Evolutionary conservation across 352 stramenopile genomes (phyloP).

Genomic region (Globisporangium camurandrum): DNA sequence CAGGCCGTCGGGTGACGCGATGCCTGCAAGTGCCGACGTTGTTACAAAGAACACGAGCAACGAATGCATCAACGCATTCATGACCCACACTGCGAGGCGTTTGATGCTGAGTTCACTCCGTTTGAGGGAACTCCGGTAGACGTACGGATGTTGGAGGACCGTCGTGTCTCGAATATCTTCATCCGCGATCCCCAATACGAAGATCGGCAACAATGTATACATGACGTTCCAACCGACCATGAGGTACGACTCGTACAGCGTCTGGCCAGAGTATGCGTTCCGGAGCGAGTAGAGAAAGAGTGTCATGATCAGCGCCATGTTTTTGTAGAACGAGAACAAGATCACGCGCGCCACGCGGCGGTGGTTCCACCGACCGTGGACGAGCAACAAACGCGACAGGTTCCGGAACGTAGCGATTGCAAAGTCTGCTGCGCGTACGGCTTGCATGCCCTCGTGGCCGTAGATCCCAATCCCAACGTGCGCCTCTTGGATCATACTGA

Average conservation of each 20-base stretch:
- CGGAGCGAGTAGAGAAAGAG: slow-evolving; percentile 83
- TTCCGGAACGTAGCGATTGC: slow-evolving; percentile 79
- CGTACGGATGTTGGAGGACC: slow-evolving; percentile 69
- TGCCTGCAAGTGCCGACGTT: slow-evolving; percentile 26
- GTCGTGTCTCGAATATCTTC: slow-evolving; percentile 74
- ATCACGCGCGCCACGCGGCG: slow-evolving; percentile 72
- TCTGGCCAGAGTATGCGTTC: slow-evolving; percentile 91
- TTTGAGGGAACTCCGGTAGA: slow-evolving; percentile 66
- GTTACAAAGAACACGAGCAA: slow-evolving; percentile 67
- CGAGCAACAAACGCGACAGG: slow-evolving; percentile 66
- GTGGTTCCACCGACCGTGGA: slow-evolving; percentile 84
- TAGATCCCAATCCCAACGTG: slow-evolving; percentile 98
- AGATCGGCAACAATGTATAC: slow-evolving; percentile 91
- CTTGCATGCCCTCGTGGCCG: slow-evolving; percentile 94
- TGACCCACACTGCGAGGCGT: slow-evolving; percentile 53
- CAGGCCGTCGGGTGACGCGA: slow-evolving; percentile 33
- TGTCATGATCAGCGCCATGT: slow-evolving; percentile 92
- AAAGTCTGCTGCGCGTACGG: slow-evolving; percentile 78
- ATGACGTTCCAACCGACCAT: slow-evolving; percentile 95
- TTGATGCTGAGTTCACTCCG: slow-evolving; percentile 56
- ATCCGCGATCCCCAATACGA: slow-evolving; percentile 77
- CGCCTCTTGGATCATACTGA: slow-evolving; percentile 99
- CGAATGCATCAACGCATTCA: slow-evolving; percentile 69
- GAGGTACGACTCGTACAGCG: slow-evolving; percentile 81
- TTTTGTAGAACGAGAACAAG: slow-evolving; percentile 88